Evolutionary conservation across 345 rosid genomes (phyloP), one percentile per base, ranked within the genome.

Genomic region (Gossypioides kirkii): DNA sequence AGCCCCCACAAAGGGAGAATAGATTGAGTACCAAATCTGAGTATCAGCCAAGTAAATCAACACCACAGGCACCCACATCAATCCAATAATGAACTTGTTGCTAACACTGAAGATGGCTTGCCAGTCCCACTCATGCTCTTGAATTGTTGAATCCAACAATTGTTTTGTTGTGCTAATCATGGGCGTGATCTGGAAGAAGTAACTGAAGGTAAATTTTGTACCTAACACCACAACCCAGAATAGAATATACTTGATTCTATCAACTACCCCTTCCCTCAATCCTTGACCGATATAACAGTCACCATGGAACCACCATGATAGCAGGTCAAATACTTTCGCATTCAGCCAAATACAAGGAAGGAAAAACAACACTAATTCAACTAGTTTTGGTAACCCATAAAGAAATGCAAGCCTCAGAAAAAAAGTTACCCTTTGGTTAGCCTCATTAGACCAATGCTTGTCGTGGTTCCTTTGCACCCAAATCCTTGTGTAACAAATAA

Each of bases 11-110:
- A 92, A 80, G 2, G 98, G 86, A 25, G 98, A 94, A 81, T 80
- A 94, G 66, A 92, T 89, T 0, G 97, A 83, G 54, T 86, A 94
- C 97, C 97, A 94, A 75, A 94, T 90, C 87, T 92, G 98, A 80
- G 89, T 80, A 86, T 94, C 98, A 90, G 90, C 86, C 76, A 88
- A 72, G 78, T 94, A 94, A 70, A 94, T 85, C 75, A 86, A 82
- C 70, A 89, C 81, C 55, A 94, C 97, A 41, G 98, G 98, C 73
- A 86, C 74, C 97, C 98, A 94, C 77, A 94, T 69, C 76, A 90
- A 80, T 23, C 81, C 87, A 6, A 90, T 91, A 18, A 93, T 84
- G 77, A 94, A 76, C 82, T 92, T 88, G 50, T 85, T 94, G 86
- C 90, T 86, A 69, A 75, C 66, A 47, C 65, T 18, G 55, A 79